phyloP scores from a whole-genome alignment of 108 stramenopile genomes.

The Cyclotella cryptica region DNA sequence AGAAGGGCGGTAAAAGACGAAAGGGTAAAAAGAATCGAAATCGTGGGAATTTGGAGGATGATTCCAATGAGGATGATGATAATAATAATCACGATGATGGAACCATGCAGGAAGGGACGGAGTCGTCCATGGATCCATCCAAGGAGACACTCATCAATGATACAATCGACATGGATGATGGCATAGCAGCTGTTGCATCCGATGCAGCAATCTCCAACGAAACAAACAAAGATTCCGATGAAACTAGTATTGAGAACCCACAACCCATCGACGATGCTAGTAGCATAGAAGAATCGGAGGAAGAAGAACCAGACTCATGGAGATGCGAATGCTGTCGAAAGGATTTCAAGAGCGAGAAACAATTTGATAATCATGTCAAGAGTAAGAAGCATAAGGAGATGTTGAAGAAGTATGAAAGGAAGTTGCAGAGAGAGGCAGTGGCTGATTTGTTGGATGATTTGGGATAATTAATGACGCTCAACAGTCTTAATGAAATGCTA shows the following conservation, averaged over 20 bases:
- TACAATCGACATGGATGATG: constrained; percentile 20
- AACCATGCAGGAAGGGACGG: constrained; percentile 6
- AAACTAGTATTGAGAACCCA: constrained; percentile 1
- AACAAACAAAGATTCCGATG: background rate
- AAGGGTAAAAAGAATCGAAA: constrained; percentile 47
- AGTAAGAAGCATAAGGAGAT: constrained; percentile 91
- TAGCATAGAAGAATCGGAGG: constrained; percentile 41
- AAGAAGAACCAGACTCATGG: constrained; percentile 83
- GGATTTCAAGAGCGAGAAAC: constrained; percentile 86
- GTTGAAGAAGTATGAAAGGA: constrained; percentile 71
- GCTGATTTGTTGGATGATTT: constrained; percentile 36
- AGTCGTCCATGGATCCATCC: background rate
- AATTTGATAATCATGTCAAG: constrained; percentile 87
- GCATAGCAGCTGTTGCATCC: background rate
- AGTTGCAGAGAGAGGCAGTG: constrained; percentile 58
- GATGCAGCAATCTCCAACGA: background rate
- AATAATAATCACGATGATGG: too few relatives aligned
- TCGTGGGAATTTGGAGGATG: constrained; percentile 9
- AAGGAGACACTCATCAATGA: background rate
- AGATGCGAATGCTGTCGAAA: constrained; percentile 85
- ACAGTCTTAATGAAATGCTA: too few relatives aligned
- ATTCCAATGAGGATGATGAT: constrained; percentile 19
- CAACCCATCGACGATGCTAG: constrained; percentile 24
- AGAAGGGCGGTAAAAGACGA: constrained; percentile 58
- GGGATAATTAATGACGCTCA: constrained; percentile 69